phyloP scores from a whole-genome alignment of 139 green algal species.

The Closterium sp. region DNA sequence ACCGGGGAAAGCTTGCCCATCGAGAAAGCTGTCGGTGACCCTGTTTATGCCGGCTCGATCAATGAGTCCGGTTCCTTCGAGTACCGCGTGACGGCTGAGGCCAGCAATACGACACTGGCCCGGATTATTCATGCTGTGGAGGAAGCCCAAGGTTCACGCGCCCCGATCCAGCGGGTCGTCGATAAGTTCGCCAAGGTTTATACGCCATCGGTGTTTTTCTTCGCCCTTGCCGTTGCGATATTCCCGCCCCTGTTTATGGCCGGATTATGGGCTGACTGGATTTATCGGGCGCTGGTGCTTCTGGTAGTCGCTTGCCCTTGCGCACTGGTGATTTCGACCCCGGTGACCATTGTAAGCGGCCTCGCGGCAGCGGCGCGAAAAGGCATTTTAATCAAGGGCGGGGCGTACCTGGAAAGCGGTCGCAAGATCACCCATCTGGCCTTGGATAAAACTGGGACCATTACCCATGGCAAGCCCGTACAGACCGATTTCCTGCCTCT shows the following conservation, averaged over 20 bases:
- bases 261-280: not conserved
- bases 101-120: not conserved
- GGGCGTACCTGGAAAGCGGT: constrained; percentile 63
- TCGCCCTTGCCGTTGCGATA: not conserved
- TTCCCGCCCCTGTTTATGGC: not conserved
- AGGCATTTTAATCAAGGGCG: not conserved
- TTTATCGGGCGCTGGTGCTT: not conserved
- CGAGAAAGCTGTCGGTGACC: no score
- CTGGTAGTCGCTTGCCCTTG: not conserved
- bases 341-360: not conserved
- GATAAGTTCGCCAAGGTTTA: not conserved
- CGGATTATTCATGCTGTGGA: not conserved
- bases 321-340: not conserved
- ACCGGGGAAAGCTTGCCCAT: no score
- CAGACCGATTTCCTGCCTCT: not conserved
- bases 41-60: no score
- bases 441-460: constrained; percentile 79
- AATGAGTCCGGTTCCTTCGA: no score
- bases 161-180: not conserved
- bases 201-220: not conserved
- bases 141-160: not conserved
- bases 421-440: constrained; percentile 51
- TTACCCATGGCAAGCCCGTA: constrained; percentile 59
- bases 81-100: no score
- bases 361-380: not conserved